Conservation (phyloP, 768 basidiomycete genomes). For the Austroboletus eburneus region DNA sequence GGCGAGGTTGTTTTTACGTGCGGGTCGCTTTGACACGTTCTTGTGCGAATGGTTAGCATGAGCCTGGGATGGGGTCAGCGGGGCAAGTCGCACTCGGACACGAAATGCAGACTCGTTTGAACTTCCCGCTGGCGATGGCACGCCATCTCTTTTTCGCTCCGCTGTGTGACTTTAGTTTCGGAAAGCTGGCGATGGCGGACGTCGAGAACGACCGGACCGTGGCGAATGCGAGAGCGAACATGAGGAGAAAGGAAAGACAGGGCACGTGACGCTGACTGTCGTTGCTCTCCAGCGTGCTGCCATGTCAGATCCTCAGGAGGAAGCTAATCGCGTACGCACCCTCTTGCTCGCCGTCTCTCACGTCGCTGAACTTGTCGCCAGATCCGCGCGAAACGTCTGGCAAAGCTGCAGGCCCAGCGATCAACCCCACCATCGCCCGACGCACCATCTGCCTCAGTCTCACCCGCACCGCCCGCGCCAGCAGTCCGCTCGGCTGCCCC, state of each 20-base stretch:
- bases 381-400: slow-evolving; percentile 92
- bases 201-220: slow-evolving; percentile 54
- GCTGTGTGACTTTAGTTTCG: slow-evolving; percentile 77
- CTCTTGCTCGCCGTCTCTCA: background rate
- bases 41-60: slow-evolving; percentile 71
- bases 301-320: slow-evolving; percentile 55
- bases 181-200: slow-evolving; percentile 50
- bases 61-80: slow-evolving; percentile 38
- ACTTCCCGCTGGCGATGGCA: slow-evolving; percentile 60
- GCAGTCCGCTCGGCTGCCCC: slow-evolving; percentile 35
- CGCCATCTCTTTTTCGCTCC: slow-evolving; percentile 82
- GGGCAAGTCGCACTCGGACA: background rate
- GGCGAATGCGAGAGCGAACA: slow-evolving; percentile 20
- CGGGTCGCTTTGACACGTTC: slow-evolving; percentile 64
- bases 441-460: slow-evolving; percentile 6
- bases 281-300: slow-evolving; percentile 17
- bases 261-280: slow-evolving; percentile 15
- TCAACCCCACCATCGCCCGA: slow-evolving; percentile 35
- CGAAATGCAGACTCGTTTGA: slow-evolving; percentile 63
- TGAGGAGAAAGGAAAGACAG: slow-evolving; percentile 18
- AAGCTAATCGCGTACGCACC: slow-evolving; percentile 70
- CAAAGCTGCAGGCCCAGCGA: slow-evolving; percentile 61
- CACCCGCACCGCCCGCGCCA: slow-evolving; percentile 23
- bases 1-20: slow-evolving; percentile 60
- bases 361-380: slow-evolving; percentile 25